These are phyloP conservation scores for Petasospora fabianii DNA, from an alignment of 1,139 yeast species.

Conservation along the genomic window DNA sequence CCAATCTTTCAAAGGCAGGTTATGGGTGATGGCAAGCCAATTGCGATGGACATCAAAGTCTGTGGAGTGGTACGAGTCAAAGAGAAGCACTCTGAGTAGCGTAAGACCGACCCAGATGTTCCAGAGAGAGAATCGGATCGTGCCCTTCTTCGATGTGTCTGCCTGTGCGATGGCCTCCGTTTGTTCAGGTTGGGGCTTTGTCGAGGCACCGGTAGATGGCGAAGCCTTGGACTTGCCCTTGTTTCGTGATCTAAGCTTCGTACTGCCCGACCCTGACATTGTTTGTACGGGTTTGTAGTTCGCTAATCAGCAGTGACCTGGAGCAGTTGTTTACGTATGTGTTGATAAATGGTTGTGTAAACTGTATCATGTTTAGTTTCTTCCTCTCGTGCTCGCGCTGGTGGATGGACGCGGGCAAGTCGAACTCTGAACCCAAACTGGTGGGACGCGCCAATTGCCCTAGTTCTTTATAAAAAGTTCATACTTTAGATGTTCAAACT, in stretches of 20 bases:
- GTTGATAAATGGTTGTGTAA: too few relatives aligned
- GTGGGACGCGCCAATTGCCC: too few relatives aligned
- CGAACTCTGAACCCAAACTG: too few relatives aligned
- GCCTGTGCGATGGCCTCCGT: neutral
- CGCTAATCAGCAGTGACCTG: too few relatives aligned
- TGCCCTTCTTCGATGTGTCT: conserved; percentile 6
- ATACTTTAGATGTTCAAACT: too few relatives aligned
- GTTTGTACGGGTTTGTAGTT: neutral
- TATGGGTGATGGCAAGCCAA: conserved; percentile 89
- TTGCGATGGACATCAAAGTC: conserved; percentile 97
- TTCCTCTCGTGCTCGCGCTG: too few relatives aligned
- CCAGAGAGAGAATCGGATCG: conserved; percentile 47
- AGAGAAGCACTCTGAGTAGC: conserved; percentile 49
- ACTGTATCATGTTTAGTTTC: too few relatives aligned
- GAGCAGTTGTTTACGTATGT: too few relatives aligned
- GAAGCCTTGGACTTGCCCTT: conserved; percentile 2
- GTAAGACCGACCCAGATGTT: conserved; percentile 63
- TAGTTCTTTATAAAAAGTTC: too few relatives aligned
- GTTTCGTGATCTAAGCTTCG: conserved; percentile 10
- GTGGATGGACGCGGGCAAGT: too few relatives aligned
- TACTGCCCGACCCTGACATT: conserved; percentile 16
- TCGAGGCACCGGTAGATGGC: neutral
- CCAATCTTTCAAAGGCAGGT: conserved; percentile 79
- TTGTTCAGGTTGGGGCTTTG: neutral
- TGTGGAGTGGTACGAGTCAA: conserved; percentile 65